phyloP scores from a whole-genome alignment of 495 filamentous ascomycete species.

The Penicillium maclennaniae region DNA sequence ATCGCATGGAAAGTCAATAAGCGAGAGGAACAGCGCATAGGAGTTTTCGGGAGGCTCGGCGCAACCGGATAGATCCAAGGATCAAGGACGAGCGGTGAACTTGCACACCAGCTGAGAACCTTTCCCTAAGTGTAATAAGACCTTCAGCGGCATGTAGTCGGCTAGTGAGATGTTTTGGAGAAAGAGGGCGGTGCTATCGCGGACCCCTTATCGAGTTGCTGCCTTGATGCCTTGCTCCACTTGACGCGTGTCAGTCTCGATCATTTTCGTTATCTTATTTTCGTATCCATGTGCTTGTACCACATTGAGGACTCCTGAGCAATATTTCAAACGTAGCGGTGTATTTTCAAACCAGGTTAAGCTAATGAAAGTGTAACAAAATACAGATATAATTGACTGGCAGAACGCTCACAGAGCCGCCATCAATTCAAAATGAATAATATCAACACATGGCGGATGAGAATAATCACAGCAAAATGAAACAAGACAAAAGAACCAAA shows the following conservation, averaged over 20 bases:
- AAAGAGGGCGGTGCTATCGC: slow-evolving; percentile 12
- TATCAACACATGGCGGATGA: slow-evolving; percentile 1
- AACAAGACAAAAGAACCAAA: neutral
- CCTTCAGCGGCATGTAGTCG: slow-evolving; percentile 15
- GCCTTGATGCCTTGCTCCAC: slow-evolving; percentile 12
- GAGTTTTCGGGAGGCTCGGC: neutral
- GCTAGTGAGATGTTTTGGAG: neutral
- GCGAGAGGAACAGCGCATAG: slow-evolving; percentile 11
- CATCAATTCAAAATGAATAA: neutral
- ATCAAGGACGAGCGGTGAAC: slow-evolving; percentile 5
- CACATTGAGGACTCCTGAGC: neutral
- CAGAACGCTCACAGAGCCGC: slow-evolving; percentile 7
- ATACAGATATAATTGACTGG: neutral
- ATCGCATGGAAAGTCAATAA: slow-evolving; percentile 49
- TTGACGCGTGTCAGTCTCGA: neutral
- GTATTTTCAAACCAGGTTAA: neutral
- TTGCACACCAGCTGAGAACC: slow-evolving; percentile 13
- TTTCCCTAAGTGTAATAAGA: slow-evolving; percentile 4
- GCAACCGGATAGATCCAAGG: neutral
- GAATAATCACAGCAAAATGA: neutral
- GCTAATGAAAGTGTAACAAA: neutral
- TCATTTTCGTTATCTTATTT: neutral
- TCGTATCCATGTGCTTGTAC: neutral
- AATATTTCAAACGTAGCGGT: neutral
- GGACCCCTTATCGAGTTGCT: slow-evolving; percentile 19